phyloP scores from a whole-genome alignment of 345 rosid species.

The Eucalyptus urophylla region DNA sequence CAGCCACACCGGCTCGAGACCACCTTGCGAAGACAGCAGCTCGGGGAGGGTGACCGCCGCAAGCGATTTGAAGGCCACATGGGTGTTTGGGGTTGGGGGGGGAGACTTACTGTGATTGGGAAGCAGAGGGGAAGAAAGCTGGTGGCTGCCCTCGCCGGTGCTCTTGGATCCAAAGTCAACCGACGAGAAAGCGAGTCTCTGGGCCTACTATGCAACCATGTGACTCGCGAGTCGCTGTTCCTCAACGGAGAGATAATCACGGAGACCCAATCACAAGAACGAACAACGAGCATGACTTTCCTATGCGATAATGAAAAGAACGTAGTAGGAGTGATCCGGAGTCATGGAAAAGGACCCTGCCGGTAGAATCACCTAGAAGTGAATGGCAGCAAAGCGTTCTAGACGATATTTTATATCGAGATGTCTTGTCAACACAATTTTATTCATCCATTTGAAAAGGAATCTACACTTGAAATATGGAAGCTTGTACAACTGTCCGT shows the following conservation, averaged over 20 bases:
- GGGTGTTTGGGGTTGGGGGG: too few relatives aligned
- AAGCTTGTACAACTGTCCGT: not conserved
- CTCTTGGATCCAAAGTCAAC: not conserved
- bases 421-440: accelerated
- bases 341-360: not conserved
- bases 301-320: too few relatives aligned
- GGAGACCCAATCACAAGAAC: too few relatives aligned
- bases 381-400: not conserved
- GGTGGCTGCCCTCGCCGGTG: not conserved
- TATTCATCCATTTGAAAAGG: accelerated
- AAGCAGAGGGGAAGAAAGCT: too few relatives aligned
- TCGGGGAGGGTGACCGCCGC: too few relatives aligned
- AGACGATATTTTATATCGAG: not conserved
- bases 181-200: not conserved
- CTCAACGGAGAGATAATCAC: too few relatives aligned
- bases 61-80: too few relatives aligned
- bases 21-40: not conserved
- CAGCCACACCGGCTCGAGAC: not conserved
- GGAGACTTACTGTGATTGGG: too few relatives aligned
- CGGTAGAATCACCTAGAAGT: not conserved
- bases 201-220: not conserved
- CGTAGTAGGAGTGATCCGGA: not conserved
- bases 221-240: too few relatives aligned
- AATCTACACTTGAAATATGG: not conserved
- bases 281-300: too few relatives aligned